Percentiles rank a stretch among this genome's conserved stretches.
phyloP scores from a whole-genome alignment of 2,329 filamentous ascomycete species.

The Sphaerostilbella broomeana region DNA sequence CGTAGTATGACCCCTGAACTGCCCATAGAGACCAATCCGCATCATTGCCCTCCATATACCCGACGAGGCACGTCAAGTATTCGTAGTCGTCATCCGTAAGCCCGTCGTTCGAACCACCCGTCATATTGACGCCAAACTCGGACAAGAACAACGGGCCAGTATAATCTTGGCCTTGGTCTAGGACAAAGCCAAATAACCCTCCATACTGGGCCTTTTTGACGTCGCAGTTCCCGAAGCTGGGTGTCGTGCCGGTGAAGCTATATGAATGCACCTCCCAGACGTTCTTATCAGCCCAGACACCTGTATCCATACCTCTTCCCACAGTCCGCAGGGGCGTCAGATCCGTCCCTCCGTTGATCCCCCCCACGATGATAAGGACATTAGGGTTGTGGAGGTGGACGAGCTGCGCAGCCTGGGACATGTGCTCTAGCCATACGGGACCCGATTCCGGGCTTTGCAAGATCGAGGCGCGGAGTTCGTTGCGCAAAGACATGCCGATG shows the following conservation, averaged over 20 bases:
- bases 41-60: conserved; percentile 49
- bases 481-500: conserved; percentile 50
- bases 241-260: conserved; percentile 45
- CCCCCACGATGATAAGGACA: conserved; percentile 48
- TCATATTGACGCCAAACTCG: conserved; percentile 52
- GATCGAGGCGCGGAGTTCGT: conserved; percentile 47
- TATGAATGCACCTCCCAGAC: conserved; percentile 58
- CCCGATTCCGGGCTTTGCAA: conserved; percentile 39
- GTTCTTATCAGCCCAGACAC: conserved; percentile 42
- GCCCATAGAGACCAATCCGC: conserved; percentile 56
- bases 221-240: conserved; percentile 37
- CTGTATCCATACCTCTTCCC: conserved; percentile 38
- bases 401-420: conserved; percentile 39
- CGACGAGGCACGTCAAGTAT: conserved; percentile 47
- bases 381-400: conserved; percentile 48
- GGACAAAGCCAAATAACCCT: conserved; percentile 43
- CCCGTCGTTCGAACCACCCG: conserved; percentile 36
- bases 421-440: conserved; percentile 45
- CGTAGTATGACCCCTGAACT: conserved; percentile 52
- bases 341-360: conserved; percentile 47
- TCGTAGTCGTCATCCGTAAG: conserved; percentile 36
- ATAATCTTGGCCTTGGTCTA: conserved; percentile 38
- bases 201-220: conserved; percentile 39
- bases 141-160: conserved; percentile 52
- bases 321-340: conserved; percentile 36